Conservation (phyloP, 2,329 filamentous ascomycete genomes). For the Sordariomycetes sp. region DNA sequence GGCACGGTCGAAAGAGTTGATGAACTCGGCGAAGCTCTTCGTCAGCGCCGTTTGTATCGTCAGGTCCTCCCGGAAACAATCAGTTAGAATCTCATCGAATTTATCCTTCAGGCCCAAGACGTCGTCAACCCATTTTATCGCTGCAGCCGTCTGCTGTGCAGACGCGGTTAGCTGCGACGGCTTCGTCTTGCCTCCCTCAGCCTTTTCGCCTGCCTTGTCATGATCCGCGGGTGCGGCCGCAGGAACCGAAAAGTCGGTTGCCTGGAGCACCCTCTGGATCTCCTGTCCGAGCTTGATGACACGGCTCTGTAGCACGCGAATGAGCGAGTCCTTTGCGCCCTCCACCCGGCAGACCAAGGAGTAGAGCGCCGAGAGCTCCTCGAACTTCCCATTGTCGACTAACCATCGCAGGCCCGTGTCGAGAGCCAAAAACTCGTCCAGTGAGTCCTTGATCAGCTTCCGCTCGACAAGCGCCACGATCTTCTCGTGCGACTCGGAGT, state of each 20-base stretch:
- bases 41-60: slow-evolving; percentile 71
- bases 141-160: slow-evolving; percentile 73
- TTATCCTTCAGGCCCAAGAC: slow-evolving; percentile 77
- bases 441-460: slow-evolving; percentile 63
- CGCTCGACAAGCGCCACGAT: slow-evolving; percentile 68
- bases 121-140: slow-evolving; percentile 91
- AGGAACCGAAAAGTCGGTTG: slow-evolving; percentile 35
- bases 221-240: slow-evolving; percentile 15
- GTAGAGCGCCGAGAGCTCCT: slow-evolving; percentile 73
- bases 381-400: slow-evolving; percentile 76
- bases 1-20: slow-evolving; percentile 75
- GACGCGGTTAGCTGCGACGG: slow-evolving; percentile 33
- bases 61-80: slow-evolving; percentile 63
- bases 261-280: slow-evolving; percentile 57
- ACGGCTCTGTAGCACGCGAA: slow-evolving; percentile 55
- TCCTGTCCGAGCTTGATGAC: slow-evolving; percentile 70
- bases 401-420: slow-evolving; percentile 81
- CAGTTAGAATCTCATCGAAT: slow-evolving; percentile 67
- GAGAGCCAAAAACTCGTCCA: slow-evolving; percentile 71
- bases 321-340: slow-evolving; percentile 55
- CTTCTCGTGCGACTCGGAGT: slow-evolving; percentile 56
- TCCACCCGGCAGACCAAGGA: slow-evolving; percentile 69
- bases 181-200: slow-evolving; percentile 22
- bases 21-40: slow-evolving; percentile 81
- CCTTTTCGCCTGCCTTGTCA: slow-evolving; percentile 29